phyloP scores from a whole-genome alignment of 805 yeast genomes.

The Metschnikowia dekortorum region DNA sequence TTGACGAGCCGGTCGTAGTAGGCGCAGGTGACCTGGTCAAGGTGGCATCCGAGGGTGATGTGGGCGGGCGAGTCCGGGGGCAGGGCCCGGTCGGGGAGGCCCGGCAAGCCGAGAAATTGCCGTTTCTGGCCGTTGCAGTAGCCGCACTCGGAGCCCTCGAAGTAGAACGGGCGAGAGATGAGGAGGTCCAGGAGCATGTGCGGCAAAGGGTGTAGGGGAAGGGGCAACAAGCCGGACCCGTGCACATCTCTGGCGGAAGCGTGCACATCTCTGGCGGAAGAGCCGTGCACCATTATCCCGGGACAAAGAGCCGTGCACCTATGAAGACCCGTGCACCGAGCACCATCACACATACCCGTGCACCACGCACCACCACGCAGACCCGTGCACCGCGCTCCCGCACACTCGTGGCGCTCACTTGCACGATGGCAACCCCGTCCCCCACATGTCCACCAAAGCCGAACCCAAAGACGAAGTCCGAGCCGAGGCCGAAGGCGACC shows the following conservation, averaged over 20 bases:
- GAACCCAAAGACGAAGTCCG: conserved; percentile 6
- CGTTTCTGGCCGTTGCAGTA: conserved; percentile 57
- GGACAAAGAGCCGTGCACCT: neutral
- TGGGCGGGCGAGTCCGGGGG: conserved; percentile 18
- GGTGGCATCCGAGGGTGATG: conserved; percentile 36
- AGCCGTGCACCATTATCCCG: neutral
- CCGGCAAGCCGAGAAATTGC: conserved; percentile 21
- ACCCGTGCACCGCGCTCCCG: neutral
- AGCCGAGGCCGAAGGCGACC: conserved; percentile 19
- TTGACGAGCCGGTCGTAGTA: conserved; percentile 66
- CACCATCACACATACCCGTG: neutral
- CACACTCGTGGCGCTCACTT: neutral
- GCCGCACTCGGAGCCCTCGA: conserved; percentile 55
- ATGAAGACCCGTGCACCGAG: neutral
- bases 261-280: neutral
- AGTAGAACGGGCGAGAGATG: conserved; percentile 42
- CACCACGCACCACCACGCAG: neutral
- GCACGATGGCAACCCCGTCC: neutral
- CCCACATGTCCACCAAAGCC: conserved; percentile 1
- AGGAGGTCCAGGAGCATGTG: conserved; percentile 15
- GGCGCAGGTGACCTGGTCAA: conserved; percentile 42
- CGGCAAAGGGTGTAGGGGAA: neutral
- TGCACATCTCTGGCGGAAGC: neutral
- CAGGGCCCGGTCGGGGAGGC: conserved; percentile 22
- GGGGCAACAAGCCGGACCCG: neutral